phyloP scores from a whole-genome alignment of 805 yeast species.

The Monosporozyma solicola region DNA sequence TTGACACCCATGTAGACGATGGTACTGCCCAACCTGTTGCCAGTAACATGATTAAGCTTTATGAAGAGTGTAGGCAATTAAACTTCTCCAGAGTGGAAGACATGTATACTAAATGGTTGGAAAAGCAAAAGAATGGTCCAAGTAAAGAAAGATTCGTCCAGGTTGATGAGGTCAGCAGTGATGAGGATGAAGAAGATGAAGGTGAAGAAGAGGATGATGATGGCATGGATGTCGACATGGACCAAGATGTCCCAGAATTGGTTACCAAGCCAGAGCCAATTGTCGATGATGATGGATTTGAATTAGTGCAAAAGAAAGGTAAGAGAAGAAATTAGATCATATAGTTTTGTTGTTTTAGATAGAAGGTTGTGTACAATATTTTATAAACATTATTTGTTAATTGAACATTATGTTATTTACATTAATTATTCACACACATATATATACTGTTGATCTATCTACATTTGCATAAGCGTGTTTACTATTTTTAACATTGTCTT shows the following conservation, averaged over 20 bases:
- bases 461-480: background rate
- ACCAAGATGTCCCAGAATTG: conserved; percentile 11
- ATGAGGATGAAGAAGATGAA: conserved; percentile 37
- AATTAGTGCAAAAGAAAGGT: conserved; percentile 71
- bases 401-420: background rate
- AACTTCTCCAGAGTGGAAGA: conserved; percentile 50
- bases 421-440: too few species aligned
- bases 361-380: background rate
- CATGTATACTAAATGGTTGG: conserved; percentile 50
- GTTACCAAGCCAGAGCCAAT: conserved; percentile 38
- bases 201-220: conserved; percentile 31
- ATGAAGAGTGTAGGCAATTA: conserved; percentile 49
- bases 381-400: background rate
- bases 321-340: conserved; percentile 33
- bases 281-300: conserved; percentile 92
- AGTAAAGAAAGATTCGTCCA: conserved; percentile 35
- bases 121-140: conserved; percentile 37
- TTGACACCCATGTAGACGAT: conserved; percentile 81
- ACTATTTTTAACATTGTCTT: background rate
- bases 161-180: conserved; percentile 50
- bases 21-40: conserved; percentile 77
- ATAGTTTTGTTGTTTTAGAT: background rate
- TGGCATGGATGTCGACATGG: conserved; percentile 34
- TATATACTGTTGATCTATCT: background rate
- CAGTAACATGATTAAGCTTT: conserved; percentile 51